Percentiles rank a stretch among this genome's conserved stretches.
These are phyloP conservation scores for Centrapalus pauciflorus DNA, from an alignment of 129 eudicot species.

Conservation along the genomic window DNA sequence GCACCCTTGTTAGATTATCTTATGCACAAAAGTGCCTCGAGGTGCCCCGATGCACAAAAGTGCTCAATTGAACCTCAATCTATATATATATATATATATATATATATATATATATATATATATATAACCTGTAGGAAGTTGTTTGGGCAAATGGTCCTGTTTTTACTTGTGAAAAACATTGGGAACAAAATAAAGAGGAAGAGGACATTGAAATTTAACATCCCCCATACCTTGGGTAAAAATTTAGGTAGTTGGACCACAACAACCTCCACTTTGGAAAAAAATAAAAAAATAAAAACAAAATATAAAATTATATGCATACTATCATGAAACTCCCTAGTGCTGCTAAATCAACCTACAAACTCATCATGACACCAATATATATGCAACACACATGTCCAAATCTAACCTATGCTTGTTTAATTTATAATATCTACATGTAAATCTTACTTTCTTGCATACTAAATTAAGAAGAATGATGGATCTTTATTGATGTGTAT, in stretches of 20 bases:
- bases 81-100: no score
- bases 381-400: slow-evolving; percentile 19
- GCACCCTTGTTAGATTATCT: no score
- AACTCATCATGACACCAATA: slow-evolving; percentile 14
- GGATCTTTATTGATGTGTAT: no score
- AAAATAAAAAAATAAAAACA: slow-evolving; percentile 7
- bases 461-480: no score
- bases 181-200: neutral
- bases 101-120: no score
- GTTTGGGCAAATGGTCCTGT: slow-evolving; percentile 24
- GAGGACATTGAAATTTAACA: neutral
- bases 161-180: neutral
- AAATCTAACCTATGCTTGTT: neutral
- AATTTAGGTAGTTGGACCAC: slow-evolving; percentile 10
- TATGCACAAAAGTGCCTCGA: no score
- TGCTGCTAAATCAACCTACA: slow-evolving; percentile 9
- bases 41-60: no score
- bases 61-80: no score
- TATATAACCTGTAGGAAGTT: slow-evolving; percentile 1
- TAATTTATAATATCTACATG: neutral
- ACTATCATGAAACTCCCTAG: slow-evolving; percentile 12
- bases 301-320: neutral
- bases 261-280: slow-evolving; percentile 19
- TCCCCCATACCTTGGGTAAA: slow-evolving; percentile 17
- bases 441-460: no score